Evolutionary conservation across 1,139 yeast species (phyloP).

Genomic region (Lodderomyces pseudojiufengensis): DNA sequence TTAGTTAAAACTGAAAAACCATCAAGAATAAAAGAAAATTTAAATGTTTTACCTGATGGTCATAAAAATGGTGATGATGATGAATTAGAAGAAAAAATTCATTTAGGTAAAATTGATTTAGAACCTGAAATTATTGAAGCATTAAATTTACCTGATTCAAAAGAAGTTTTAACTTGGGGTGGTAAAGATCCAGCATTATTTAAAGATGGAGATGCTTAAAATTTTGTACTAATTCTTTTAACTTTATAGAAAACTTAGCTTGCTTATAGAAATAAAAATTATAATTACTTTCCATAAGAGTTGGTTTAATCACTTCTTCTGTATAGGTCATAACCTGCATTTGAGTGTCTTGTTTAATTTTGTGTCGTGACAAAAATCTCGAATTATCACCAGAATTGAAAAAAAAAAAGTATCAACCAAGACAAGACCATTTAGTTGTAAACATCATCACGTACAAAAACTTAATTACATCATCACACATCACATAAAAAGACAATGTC

Average conservation of each 20-base stretch:
- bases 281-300: no score
- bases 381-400: no score
- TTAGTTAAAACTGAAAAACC: conserved; percentile 64
- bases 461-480: background rate
- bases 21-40: conserved; percentile 40
- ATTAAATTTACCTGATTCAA: conserved; percentile 34
- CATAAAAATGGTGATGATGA: conserved; percentile 18
- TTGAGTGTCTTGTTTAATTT: no score
- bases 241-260: no score
- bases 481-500: conserved; percentile 18
- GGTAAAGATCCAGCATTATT: conserved; percentile 27
- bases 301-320: no score
- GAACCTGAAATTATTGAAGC: conserved; percentile 27
- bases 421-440: background rate
- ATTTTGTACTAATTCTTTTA: no score
- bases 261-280: no score
- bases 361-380: no score
- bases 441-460: background rate
- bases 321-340: no score
- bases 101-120: conserved; percentile 33
- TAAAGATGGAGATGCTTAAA: conserved; percentile 5
- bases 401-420: background rate
- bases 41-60: conserved; percentile 33
- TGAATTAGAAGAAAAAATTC: conserved; percentile 20
- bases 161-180: conserved; percentile 29